These are phyloP conservation scores for Brassica juncea DNA, from an alignment of 345 rosid species.

Conservation along the genomic window DNA sequence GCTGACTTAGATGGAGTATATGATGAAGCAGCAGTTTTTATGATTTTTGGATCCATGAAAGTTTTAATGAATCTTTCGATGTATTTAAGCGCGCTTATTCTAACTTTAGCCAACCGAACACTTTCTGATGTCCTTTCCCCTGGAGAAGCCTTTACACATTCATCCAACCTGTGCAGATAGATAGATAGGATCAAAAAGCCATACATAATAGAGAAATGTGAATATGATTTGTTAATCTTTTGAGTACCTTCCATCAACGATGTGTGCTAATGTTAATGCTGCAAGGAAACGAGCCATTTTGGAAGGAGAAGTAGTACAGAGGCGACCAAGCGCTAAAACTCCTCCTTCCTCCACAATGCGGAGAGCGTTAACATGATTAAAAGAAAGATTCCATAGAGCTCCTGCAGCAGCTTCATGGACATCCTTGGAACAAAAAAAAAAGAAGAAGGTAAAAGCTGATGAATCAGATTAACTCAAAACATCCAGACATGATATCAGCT, in stretches of 20 bases:
- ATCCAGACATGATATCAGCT: slow-evolving; percentile 8
- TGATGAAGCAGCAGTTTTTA: slow-evolving; percentile 64
- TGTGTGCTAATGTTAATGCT: slow-evolving; percentile 33
- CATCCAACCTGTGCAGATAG: slow-evolving; percentile 58
- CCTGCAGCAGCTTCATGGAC: slow-evolving; percentile 89
- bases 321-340: slow-evolving; percentile 57
- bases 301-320: slow-evolving; percentile 66
- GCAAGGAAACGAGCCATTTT: slow-evolving; percentile 85
- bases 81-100: slow-evolving; percentile 62
- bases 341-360: slow-evolving; percentile 77
- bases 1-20: slow-evolving; percentile 67
- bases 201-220: slow-evolving; percentile 31
- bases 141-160: too few species aligned
- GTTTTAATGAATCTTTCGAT: slow-evolving; percentile 57
- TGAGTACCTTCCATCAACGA: slow-evolving; percentile 75
- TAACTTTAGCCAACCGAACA: slow-evolving; percentile 55
- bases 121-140: too few species aligned
- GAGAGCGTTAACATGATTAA: slow-evolving; percentile 65
- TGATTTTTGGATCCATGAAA: slow-evolving; percentile 63
- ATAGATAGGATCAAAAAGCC: neutral
- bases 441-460: neutral
- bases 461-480: slow-evolving; percentile 2
- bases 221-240: slow-evolving; percentile 46
- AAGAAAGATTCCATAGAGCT: slow-evolving; percentile 88
- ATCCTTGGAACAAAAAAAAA: slow-evolving; percentile 49